A percentile compares a stretch with the other conserved stretches of the same genome.
phyloP scores from a whole-genome alignment of 169 alveolate species.

The Plasmodium vivax region DNA sequence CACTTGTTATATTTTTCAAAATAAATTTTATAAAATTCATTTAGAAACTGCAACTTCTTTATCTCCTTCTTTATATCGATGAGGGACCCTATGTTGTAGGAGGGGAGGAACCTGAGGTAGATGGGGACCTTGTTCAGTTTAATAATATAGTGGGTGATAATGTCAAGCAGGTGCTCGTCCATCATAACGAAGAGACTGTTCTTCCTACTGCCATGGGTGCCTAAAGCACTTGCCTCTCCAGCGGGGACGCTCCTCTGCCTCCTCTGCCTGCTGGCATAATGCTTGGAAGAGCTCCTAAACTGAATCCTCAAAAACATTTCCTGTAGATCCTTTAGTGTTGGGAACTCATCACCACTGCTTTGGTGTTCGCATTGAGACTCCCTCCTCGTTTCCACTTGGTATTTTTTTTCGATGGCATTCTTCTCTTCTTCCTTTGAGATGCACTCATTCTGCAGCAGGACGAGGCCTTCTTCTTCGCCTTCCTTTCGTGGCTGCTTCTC shows the following conservation, averaged over 20 bases:
- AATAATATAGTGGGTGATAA: slow-evolving; percentile 65
- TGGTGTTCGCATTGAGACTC: not conserved
- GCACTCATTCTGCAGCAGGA: not conserved
- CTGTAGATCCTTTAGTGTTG: slow-evolving; percentile 68
- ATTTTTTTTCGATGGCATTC: not conserved
- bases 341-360: slow-evolving; percentile 37
- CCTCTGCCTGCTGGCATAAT: slow-evolving; percentile 10
- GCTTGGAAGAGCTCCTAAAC: slow-evolving; percentile 58
- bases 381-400: not conserved
- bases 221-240: not conserved
- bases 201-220: not conserved
- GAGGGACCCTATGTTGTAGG: slow-evolving; percentile 71
- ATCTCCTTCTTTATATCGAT: slow-evolving; percentile 64
- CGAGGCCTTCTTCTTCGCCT: not conserved
- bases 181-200: slow-evolving; percentile 39
- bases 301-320: slow-evolving; percentile 75
- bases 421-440: not conserved
- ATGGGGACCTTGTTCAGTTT: slow-evolving; percentile 70
- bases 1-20: slow-evolving; percentile 73
- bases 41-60: slow-evolving; percentile 44
- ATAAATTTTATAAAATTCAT: slow-evolving; percentile 68
- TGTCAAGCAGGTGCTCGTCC: slow-evolving; percentile 69
- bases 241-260: not conserved
- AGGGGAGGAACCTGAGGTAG: slow-evolving; percentile 52
- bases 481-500: not conserved